Percentiles rank a stretch among this genome's conserved stretches.
Evolutionary conservation across 345 rosid species (phyloP).

Genomic region (Linum lewisii): DNA sequence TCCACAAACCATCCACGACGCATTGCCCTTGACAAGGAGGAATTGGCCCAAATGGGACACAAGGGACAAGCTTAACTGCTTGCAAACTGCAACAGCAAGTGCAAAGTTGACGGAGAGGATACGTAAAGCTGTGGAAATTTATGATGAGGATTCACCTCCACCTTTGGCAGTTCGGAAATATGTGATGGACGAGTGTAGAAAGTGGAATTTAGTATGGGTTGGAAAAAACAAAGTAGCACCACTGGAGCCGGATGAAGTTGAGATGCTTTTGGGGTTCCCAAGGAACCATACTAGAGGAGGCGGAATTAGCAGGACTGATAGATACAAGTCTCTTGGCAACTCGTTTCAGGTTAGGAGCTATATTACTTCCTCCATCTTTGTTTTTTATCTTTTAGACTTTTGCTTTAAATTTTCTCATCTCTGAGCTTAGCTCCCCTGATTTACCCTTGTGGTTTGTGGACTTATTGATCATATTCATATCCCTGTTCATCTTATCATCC

Average conservation of each 20-base stretch:
- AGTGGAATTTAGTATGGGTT: conserved; percentile 94
- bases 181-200: conserved; percentile 61
- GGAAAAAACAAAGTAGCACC: conserved; percentile 82
- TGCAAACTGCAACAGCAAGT: conserved; percentile 58
- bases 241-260: conserved; percentile 85
- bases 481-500: no score
- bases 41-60: conserved; percentile 96
- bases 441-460: no score
- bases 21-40: conserved; percentile 53
- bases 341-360: conserved; percentile 58
- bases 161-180: conserved; percentile 35
- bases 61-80: conserved; percentile 69
- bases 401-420: no score
- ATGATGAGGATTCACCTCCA: conserved; percentile 47
- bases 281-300: conserved; percentile 91
- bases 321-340: conserved; percentile 84
- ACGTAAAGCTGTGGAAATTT: conserved; percentile 43
- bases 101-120: conserved; percentile 69
- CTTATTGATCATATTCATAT: no score
- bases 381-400: background rate
- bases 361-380: background rate
- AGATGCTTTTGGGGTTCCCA: conserved; percentile 83
- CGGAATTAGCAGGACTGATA: conserved; percentile 73
- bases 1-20: conserved; percentile 55
- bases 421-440: background rate